Evolutionary conservation across 108 stramenopile species (phyloP).

Genomic region (Cyclostephanos invisitatus): DNA sequence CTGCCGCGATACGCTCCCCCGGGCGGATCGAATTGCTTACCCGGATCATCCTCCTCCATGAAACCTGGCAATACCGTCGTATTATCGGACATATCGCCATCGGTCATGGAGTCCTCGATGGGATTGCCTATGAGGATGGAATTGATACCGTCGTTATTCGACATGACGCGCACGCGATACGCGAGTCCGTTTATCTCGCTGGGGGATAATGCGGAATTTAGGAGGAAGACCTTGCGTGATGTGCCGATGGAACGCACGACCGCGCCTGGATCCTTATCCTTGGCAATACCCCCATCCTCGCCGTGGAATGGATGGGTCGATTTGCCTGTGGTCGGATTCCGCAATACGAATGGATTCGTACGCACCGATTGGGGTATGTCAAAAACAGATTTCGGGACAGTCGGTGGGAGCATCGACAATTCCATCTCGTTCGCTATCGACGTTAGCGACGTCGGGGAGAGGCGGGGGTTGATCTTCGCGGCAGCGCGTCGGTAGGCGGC

Average conservation of each 20-base stretch:
- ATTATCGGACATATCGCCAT: slow-evolving; percentile 45
- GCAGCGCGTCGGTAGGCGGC: slow-evolving; percentile 3
- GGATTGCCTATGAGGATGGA: slow-evolving; percentile 75
- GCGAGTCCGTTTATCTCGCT: slow-evolving; percentile 77
- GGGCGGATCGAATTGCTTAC: neutral
- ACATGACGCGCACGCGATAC: slow-evolving; percentile 62
- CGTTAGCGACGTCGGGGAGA: slow-evolving; percentile 24
- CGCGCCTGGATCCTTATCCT: slow-evolving; percentile 34
- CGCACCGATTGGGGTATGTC: slow-evolving; percentile 40
- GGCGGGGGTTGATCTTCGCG: slow-evolving; percentile 13
- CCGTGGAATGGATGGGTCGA: neutral
- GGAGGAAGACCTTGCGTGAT: slow-evolving; percentile 73
- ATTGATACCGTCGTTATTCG: slow-evolving; percentile 65
- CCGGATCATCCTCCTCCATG: slow-evolving; percentile 42
- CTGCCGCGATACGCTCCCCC: slow-evolving; percentile 15
- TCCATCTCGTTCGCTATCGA: slow-evolving; percentile 33
- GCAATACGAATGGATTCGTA: slow-evolving; percentile 20
- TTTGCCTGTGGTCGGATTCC: neutral
- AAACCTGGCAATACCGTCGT: slow-evolving; percentile 26
- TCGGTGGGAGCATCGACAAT: slow-evolving; percentile 4
- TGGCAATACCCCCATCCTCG: neutral
- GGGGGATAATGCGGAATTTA: slow-evolving; percentile 59
- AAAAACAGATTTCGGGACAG: slow-evolving; percentile 25
- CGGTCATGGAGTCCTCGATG: slow-evolving; percentile 45
- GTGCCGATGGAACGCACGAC: slow-evolving; percentile 68